Conservation (phyloP, 1,284 basidiomycete species). For the Golubevia pallescens region DNA sequence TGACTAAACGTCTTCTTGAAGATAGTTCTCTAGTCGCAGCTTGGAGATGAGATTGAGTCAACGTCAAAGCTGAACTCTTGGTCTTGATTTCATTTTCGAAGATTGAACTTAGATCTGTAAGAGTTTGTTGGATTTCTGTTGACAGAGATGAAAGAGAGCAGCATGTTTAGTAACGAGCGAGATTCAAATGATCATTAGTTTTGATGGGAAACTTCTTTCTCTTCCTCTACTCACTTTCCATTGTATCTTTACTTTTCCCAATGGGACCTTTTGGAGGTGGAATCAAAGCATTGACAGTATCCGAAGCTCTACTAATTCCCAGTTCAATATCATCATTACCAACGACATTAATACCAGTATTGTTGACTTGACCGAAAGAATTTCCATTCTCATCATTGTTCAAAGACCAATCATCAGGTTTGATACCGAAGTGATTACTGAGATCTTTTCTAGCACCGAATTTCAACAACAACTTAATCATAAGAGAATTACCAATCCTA, state of each 20-base stretch:
- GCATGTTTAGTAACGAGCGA: no score
- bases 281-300: no score
- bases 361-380: neutral
- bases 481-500: slow-evolving; percentile 84
- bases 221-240: no score
- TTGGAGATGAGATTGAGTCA: slow-evolving; percentile 83
- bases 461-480: slow-evolving; percentile 86
- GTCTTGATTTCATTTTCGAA: slow-evolving; percentile 83
- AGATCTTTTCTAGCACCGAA: slow-evolving; percentile 89
- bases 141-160: slow-evolving; percentile 13
- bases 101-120: slow-evolving; percentile 79
- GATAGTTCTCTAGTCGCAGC: slow-evolving; percentile 87
- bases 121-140: slow-evolving; percentile 38
- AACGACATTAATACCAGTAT: neutral
- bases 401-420: slow-evolving; percentile 83
- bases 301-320: no score
- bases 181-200: no score
- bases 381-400: slow-evolving; percentile 54
- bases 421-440: slow-evolving; percentile 90
- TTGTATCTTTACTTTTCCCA: no score
- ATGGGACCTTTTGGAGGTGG: no score
- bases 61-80: slow-evolving; percentile 84
- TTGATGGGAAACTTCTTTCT: no score
- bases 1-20: slow-evolving; percentile 74
- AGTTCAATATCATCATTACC: neutral